phyloP scores from a whole-genome alignment of 495 filamentous ascomycete genomes.

The Trichoderma erinaceum region DNA sequence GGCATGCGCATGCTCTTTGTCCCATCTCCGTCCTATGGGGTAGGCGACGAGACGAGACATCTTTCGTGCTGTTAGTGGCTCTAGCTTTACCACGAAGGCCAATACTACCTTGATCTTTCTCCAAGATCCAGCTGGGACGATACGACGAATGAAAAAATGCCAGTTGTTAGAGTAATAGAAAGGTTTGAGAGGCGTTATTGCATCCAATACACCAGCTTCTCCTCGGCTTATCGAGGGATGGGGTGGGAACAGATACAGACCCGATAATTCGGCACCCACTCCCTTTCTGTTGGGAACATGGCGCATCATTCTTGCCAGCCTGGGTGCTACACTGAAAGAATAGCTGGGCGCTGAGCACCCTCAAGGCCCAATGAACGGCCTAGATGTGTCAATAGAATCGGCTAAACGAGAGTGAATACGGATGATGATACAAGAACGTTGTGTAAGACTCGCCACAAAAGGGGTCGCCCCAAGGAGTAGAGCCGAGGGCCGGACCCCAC shows the following conservation, averaged over 20 bases:
- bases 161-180: background rate
- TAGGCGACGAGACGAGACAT: background rate
- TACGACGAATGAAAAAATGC: background rate
- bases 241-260: background rate
- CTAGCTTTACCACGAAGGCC: background rate
- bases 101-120: background rate
- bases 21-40: background rate
- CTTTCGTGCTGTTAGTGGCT: background rate
- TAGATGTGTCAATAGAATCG: background rate
- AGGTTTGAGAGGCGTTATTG: background rate
- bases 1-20: background rate
- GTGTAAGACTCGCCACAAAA: background rate
- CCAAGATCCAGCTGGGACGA: background rate
- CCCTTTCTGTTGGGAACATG: background rate
- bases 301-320: background rate
- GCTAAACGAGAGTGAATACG: background rate
- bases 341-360: background rate
- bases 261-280: background rate
- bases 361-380: background rate
- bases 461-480: background rate
- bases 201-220: background rate
- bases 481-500: background rate
- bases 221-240: background rate
- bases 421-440: background rate
- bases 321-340: background rate